Conservation (phyloP, 305 asterid species). For the Fraxinus nigra region DNA sequence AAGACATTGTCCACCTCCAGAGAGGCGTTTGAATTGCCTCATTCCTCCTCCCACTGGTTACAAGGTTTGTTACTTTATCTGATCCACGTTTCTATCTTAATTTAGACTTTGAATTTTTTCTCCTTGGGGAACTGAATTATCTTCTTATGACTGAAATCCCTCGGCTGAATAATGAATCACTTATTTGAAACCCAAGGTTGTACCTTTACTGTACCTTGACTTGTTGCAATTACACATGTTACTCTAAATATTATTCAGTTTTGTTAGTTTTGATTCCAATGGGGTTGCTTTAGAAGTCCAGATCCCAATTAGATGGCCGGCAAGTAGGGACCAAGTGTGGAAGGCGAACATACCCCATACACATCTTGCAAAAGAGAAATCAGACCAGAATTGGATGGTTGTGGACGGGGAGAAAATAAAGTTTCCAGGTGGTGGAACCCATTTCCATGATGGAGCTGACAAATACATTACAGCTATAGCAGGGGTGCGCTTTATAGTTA, state of each 20-base stretch:
- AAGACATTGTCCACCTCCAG: constrained; percentile 82
- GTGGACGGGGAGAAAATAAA: constrained; percentile 83
- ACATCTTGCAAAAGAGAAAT: constrained; percentile 85
- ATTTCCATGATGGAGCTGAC: constrained; percentile 84
- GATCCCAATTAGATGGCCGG: constrained; percentile 93
- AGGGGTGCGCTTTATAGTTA: constrained; percentile 45
- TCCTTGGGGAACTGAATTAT: background rate
- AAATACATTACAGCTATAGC: constrained; percentile 79
- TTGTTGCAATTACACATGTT: constrained; percentile 9
- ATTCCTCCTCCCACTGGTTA: constrained; percentile 90
- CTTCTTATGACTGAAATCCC: background rate
- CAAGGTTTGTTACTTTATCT: constrained; percentile 55
- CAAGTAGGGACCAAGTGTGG: constrained; percentile 91
- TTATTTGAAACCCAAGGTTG: constrained; percentile 9
- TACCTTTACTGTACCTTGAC: background rate
- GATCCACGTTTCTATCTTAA: background rate
- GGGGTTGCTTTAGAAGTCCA: constrained; percentile 67
- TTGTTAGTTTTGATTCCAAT: constrained; percentile 57
- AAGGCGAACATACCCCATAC: constrained; percentile 92
- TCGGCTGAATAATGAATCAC: background rate
- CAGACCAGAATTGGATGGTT: constrained; percentile 90
- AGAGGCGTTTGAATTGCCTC: constrained; percentile 79
- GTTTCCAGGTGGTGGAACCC: constrained; percentile 98
- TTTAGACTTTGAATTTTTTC: constrained; percentile 5
- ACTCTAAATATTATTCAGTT: constrained; percentile 16